A percentile compares a stretch with the other conserved stretches of the same genome.
These are phyloP conservation scores for Phytophthora hibernalis DNA, from an alignment of 352 stramenopile species.

Conservation along the genomic window DNA sequence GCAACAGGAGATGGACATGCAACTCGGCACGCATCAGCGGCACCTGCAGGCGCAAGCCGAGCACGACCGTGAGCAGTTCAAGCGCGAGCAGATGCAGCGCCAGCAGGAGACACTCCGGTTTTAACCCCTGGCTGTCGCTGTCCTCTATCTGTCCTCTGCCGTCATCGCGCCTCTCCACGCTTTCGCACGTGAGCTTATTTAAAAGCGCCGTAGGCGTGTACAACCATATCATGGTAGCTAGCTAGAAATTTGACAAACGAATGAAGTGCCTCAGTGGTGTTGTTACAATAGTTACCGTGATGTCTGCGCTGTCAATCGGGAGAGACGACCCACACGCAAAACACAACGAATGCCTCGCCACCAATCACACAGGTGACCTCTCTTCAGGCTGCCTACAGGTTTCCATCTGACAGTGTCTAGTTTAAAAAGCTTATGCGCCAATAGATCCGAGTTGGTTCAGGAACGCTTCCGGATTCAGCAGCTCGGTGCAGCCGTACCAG, in stretches of 20 bases:
- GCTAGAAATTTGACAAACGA: not conserved
- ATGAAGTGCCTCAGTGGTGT: no score
- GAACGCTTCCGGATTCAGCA: slow-evolving; percentile 91
- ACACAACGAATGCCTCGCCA: no score
- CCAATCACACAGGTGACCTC: no score
- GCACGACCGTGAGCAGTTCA: slow-evolving; percentile 25
- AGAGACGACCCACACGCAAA: no score
- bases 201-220: not conserved
- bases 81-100: slow-evolving; percentile 20
- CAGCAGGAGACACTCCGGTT: slow-evolving; percentile 1
- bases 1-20: slow-evolving; percentile 32
- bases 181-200: not conserved
- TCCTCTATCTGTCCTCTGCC: not conserved
- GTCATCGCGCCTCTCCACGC: not conserved
- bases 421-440: slow-evolving; percentile 43
- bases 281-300: no score
- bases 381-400: not conserved
- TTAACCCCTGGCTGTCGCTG: slow-evolving; percentile 1
- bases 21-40: slow-evolving; percentile 22
- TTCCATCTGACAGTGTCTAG: slow-evolving; percentile 1
- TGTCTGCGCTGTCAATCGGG: no score
- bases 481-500: slow-evolving; percentile 91
- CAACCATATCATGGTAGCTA: not conserved
- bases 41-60: slow-evolving; percentile 25
- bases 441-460: slow-evolving; percentile 85